Conservation (phyloP, 306 rosid species). For the Hippophae rhamnoides region DNA sequence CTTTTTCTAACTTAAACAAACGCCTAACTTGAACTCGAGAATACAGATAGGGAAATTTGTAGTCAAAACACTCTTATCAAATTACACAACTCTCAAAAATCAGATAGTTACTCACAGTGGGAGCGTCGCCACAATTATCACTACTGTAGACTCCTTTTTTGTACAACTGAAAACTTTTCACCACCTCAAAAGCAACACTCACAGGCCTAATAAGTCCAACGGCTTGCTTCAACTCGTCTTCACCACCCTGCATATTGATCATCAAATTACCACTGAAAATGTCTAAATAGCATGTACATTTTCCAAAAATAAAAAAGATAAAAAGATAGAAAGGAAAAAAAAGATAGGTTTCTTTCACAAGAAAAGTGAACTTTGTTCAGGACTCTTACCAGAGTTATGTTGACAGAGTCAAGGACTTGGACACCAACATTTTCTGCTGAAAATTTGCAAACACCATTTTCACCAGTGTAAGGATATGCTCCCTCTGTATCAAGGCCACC, state of each 20-base stretch:
- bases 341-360: too few relatives aligned
- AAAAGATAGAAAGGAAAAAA: background rate
- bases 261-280: background rate
- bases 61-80: too few relatives aligned
- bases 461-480: slow-evolving; percentile 71
- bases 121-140: slow-evolving; percentile 48
- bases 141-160: slow-evolving; percentile 72
- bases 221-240: slow-evolving; percentile 86
- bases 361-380: background rate
- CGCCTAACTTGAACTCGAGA: too few relatives aligned
- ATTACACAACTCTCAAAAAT: background rate
- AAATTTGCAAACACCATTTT: slow-evolving; percentile 51
- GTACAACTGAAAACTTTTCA: slow-evolving; percentile 44
- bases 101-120: slow-evolving; percentile 44
- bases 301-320: background rate
- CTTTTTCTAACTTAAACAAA: too few relatives aligned
- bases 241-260: slow-evolving; percentile 53
- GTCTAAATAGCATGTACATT: slow-evolving; percentile 2
- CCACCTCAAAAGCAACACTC: slow-evolving; percentile 82
- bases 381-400: slow-evolving; percentile 62
- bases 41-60: too few relatives aligned
- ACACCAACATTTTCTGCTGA: slow-evolving; percentile 53
- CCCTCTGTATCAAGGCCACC: slow-evolving; percentile 88
- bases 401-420: slow-evolving; percentile 55
- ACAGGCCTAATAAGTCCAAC: slow-evolving; percentile 82